Base-by-base conservation (phyloP, 208 protist genomes). In the Acanthamoeba sp. region DNA sequence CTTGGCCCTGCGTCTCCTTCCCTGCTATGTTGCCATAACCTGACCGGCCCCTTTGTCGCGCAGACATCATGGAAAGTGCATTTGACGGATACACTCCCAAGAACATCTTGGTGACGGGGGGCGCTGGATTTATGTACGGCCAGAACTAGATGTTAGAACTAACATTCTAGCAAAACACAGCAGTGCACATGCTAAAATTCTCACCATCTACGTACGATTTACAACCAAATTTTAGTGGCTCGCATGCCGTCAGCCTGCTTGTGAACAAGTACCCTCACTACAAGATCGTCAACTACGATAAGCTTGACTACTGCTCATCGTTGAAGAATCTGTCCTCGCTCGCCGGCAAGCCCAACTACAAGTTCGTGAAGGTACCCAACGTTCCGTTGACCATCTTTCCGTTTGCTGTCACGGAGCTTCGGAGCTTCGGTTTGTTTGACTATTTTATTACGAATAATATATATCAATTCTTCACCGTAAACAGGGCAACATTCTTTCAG, bases 261-360 rank as follows among this genome's bases (percentile, higher is more conserved):
- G 96, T 94, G 20, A 73, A 92, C 34, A 93, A 95, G 27, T 98
- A 98, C 90, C 94, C 97, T 0, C 91, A 97, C 2, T 93, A 96
- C 89, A 95, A 97, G 42, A 95, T 99, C 18, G 96, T 98, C 80
- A 97, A 97, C 93, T 66, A 98, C 12, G 98, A 99, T 96, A 98
- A 96, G 94, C 57, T 99, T 52, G 97, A 98, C 94, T 99, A 99
- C 95, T 99, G 98, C 93, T 95, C 98, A 10, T 96, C 91, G 64
- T 22, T 95, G 9, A 96, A 98, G 52, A 98, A 97, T 78, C 52
- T 98, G 9, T 90, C 96, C 22, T 24, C 32, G 20, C 92, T 97
- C 40, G 50, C 94, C 40, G 80, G 95, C 36, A 55, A 82, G 5
- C 93, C 82, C 6, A 98, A 98, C 88, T 99, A 98, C 94, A 96